phyloP scores from a whole-genome alignment of 768 basidiomycete species.

The Calocybe indica region DNA sequence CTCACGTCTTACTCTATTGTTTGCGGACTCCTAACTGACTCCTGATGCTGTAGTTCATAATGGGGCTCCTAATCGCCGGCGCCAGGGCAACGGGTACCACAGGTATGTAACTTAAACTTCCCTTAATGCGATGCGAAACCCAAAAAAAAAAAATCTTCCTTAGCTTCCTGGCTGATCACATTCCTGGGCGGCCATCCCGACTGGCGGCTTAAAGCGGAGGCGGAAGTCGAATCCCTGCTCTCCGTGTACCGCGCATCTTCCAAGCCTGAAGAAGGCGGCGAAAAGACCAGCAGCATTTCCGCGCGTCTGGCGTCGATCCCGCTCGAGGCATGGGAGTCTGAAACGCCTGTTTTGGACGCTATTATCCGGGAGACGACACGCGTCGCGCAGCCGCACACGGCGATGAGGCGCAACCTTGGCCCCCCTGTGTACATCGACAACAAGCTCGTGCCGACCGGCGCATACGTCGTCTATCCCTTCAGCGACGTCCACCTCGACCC shows the following conservation, averaged over 20 bases:
- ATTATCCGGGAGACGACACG: slow-evolving; percentile 75
- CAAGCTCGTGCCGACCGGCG: slow-evolving; percentile 64
- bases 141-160: not conserved
- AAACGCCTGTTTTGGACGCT: slow-evolving; percentile 66
- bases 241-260: slow-evolving; percentile 27
- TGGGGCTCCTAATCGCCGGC: slow-evolving; percentile 78
- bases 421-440: slow-evolving; percentile 65
- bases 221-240: slow-evolving; percentile 55
- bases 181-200: slow-evolving; percentile 64
- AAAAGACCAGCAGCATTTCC: slow-evolving; percentile 22
- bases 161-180: slow-evolving; percentile 70
- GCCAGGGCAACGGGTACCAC: slow-evolving; percentile 76
- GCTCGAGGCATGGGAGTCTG: slow-evolving; percentile 62
- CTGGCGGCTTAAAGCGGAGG: slow-evolving; percentile 56
- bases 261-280: slow-evolving; percentile 8
- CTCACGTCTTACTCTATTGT: slow-evolving; percentile 3
- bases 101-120: slow-evolving; percentile 26
- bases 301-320: slow-evolving; percentile 53
- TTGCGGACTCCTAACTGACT: not conserved
- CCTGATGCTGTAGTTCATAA: slow-evolving; percentile 53
- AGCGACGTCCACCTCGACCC: slow-evolving; percentile 74
- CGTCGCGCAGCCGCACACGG: slow-evolving; percentile 72
- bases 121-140: not conserved
- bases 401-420: slow-evolving; percentile 76
- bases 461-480: slow-evolving; percentile 76